Percentiles rank a stretch among this genome's conserved stretches.
These are phyloP conservation scores for Pseudogymnoascus sp. DNA, from an alignment of 2,329 filamentous ascomycete genomes.

Conservation along the genomic window DNA sequence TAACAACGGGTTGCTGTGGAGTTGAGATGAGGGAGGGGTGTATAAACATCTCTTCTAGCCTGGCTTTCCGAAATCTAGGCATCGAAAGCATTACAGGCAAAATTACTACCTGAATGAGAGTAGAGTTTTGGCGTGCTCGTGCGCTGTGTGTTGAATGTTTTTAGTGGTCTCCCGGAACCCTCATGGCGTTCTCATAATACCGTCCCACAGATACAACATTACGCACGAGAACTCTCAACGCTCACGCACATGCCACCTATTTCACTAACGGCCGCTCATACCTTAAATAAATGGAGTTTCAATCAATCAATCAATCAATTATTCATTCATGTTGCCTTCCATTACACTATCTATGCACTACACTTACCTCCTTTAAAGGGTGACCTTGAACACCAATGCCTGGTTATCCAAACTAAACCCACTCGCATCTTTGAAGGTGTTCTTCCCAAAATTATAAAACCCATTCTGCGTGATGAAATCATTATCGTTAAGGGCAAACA, in stretches of 20 bases:
- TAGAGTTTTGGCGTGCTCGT: too few species aligned
- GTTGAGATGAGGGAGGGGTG: too few species aligned
- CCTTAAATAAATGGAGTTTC: background rate
- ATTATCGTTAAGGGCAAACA: slow-evolving; percentile 64
- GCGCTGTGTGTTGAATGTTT: too few species aligned
- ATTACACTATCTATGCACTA: background rate
- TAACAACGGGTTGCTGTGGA: too few species aligned
- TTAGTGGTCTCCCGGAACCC: too few species aligned
- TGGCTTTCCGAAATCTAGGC: too few species aligned
- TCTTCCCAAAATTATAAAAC: slow-evolving; percentile 46
- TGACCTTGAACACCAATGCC: slow-evolving; percentile 45
- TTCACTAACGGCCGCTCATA: background rate
- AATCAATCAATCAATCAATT: background rate
- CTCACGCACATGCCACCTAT: background rate
- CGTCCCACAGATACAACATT: too few species aligned
- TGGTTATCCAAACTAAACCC: slow-evolving; percentile 53
- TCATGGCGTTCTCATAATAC: too few species aligned
- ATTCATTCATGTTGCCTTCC: background rate
- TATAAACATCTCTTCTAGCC: too few species aligned
- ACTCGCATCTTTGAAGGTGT: slow-evolving; percentile 45
- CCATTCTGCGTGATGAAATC: slow-evolving; percentile 68
- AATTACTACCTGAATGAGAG: too few species aligned
- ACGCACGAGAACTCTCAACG: background rate
- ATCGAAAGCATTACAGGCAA: too few species aligned
- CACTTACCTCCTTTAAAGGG: slow-evolving; percentile 10